Evolutionary conservation across 1,284 basidiomycete species (phyloP), one percentile per base, ranked within the genome.

Genomic region (Sparassis latifolia): DNA sequence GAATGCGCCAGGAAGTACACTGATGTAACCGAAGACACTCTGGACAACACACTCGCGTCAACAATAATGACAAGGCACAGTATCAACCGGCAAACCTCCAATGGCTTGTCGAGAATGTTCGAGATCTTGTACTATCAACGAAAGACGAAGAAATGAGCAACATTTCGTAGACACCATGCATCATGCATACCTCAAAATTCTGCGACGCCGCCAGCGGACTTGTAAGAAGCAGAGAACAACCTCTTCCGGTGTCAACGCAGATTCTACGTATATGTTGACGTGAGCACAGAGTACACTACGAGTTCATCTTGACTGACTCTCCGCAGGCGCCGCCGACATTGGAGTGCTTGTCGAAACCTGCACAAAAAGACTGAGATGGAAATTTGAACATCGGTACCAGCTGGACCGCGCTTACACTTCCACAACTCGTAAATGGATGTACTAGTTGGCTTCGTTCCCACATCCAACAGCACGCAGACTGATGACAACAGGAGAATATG

Each of bases 391-490:
- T 10, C 10, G 12, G n/a, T 38, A 5, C 29, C 28, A 9, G 42
- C 39, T 6, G 10, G 9, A 10, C 33, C 40, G 10, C 1, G 64
- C 75, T 53, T 50, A 83, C 86, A 89, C 77, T 94, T 92, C 92
- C 92, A 96, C 9, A 96, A 80, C 52, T 97, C 92, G 68, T 97
- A 98, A 57, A 98, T 93, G 3, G 90, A 93, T 12, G 91, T 95
- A 39, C 89, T 84, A 33, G 90, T 92, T 0, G 95, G 95, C 68
- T 95, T 93, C 20, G 95, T 98, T 38, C 93, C 93, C 38, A 95
- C 93, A 65, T 96, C 93, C 50, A 96, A 80, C 40, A 94, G 78
- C 50, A 92, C 68, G 58, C 91, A 94, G 53, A 93, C 88, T 86
- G 44, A 4, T 12, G 9, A 30, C 10, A 30, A 10, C 20, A 46